Evolutionary conservation across 495 filamentous ascomycete species (phyloP), one percentile per base, ranked within the genome.

Genomic region (Xylaria sp.): DNA sequence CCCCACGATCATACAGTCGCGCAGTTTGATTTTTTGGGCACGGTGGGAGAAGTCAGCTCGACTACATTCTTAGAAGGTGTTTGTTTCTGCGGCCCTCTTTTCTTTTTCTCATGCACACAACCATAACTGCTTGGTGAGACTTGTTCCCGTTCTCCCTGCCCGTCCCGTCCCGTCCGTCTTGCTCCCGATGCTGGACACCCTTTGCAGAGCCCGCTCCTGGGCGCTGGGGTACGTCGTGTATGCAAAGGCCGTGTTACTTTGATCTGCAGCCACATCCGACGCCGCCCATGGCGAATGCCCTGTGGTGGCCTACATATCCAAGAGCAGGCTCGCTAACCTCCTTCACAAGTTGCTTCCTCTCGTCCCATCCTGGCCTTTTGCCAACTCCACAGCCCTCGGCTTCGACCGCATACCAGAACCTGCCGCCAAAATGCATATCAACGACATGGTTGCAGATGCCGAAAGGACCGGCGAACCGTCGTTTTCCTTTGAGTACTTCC

Each of bases 401-500:
- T 26, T 41, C 68, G 59, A 63, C 50, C 21, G n/a, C 31, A 15
- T 48, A n/a, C 41, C 29, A 5, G 37, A 26, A 37, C n/a, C 52
- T 35, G 40, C 43, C 43, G 70, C 71, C 83, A 84, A 75, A 35
- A 89, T 89, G 87, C 97, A 98, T 85, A 95, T 99, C 86, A 92
- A 88, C 67, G 91, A 97, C 72, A 98, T 97, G 87, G 86, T 99
- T 73, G 88, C 91, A 72, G 93, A 95, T 76, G 92, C 93, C 83
- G 87, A 93, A 76, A 82, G 79, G 83, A 87, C 91, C 71, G 88
- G 89, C 78, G 88, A 89, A 73, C 91, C 94, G 59, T 93, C 92
- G 67, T 97, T 98, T 87, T 98, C 97, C 37, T 99, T 99, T 81
- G 97, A 99, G 83, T 99, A 97, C 86, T 99, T 98, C 82, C 95